Evolutionary conservation across 2,329 filamentous ascomycete species (phyloP).

Genomic region (Colletotrichum magnum): DNA sequence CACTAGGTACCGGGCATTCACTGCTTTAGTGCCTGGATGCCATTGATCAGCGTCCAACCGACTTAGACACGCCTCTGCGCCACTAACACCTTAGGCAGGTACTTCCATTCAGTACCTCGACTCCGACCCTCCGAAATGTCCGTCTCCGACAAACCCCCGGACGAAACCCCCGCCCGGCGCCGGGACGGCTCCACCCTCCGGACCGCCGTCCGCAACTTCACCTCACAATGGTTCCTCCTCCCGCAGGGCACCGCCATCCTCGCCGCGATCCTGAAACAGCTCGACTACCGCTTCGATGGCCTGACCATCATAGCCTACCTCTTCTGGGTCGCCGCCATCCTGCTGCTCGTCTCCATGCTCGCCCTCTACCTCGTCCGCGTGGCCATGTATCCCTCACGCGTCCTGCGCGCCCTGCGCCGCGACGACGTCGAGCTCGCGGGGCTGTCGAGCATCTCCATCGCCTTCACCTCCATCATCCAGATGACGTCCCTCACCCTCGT

Average conservation of each 20-base stretch:
- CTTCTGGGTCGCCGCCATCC: conserved; percentile 55
- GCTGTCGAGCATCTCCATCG: conserved; percentile 54
- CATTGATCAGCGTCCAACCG: background rate
- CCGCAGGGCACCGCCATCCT: conserved; percentile 55
- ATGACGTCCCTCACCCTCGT: conserved; percentile 45
- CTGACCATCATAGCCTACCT: conserved; percentile 53
- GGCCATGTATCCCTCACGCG: conserved; percentile 49
- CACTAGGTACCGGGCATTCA: background rate
- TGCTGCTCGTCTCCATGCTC: conserved; percentile 48
- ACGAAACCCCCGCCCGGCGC: background rate
- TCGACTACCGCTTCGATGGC: conserved; percentile 57
- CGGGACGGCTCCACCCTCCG: conserved; percentile 3
- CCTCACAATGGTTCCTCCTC: conserved; percentile 54
- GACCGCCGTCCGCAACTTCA: conserved; percentile 49
- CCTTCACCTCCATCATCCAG: conserved; percentile 47
- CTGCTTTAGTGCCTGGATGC: background rate
- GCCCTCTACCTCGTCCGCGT: conserved; percentile 51
- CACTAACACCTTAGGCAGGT: too few species aligned
- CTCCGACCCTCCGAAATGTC: conserved; percentile 7
- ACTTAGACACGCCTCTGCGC: background rate
- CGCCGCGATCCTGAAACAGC: conserved; percentile 51
- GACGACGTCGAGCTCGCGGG: conserved; percentile 54
- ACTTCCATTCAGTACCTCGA: background rate
- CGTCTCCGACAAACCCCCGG: background rate
- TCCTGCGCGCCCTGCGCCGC: conserved; percentile 47